These are phyloP conservation scores for Marsdenia floribunda DNA, from an alignment of 257 asterid species.

Conservation along the genomic window DNA sequence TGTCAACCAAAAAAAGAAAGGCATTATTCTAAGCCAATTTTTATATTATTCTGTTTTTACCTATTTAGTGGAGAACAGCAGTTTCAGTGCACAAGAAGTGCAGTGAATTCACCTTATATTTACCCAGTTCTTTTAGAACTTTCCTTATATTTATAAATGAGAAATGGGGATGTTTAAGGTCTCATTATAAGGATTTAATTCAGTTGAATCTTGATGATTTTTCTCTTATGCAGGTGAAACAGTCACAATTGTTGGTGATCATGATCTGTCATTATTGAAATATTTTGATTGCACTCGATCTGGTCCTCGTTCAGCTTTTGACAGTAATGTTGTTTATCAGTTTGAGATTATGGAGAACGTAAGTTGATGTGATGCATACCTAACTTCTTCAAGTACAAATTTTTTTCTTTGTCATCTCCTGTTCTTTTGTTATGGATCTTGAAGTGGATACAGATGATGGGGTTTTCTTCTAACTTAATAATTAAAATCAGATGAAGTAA, in stretches of 20 bases:
- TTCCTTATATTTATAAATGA: not conserved
- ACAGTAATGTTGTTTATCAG: conserved; percentile 88
- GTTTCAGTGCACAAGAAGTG: not conserved
- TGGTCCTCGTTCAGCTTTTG: conserved; percentile 99
- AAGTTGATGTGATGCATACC: conserved; percentile 28
- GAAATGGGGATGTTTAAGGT: not conserved
- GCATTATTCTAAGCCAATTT: not conserved
- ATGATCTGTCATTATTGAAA: conserved; percentile 69
- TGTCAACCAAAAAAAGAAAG: not conserved
- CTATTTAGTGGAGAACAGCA: not conserved
- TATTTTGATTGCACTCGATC: conserved; percentile 95
- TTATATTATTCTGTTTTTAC: not conserved
- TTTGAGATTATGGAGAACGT: conserved; percentile 98
- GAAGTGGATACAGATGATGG: not conserved
- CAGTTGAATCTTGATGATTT: conserved; percentile 14
- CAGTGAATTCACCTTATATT: not conserved
- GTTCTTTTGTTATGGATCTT: not conserved
- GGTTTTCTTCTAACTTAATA: conserved; percentile 1
- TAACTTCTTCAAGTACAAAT: not conserved
- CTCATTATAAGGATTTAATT: not conserved
- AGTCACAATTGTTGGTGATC: conserved; percentile 94
- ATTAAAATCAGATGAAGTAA: too few species aligned
- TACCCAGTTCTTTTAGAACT: not conserved
- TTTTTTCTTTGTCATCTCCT: not conserved
- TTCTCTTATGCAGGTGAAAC: conserved; percentile 70